Percentiles rank a stretch among this genome's conserved stretches.
Conservation (phyloP, 306 rosid genomes). For the Ormosia emarginata region DNA sequence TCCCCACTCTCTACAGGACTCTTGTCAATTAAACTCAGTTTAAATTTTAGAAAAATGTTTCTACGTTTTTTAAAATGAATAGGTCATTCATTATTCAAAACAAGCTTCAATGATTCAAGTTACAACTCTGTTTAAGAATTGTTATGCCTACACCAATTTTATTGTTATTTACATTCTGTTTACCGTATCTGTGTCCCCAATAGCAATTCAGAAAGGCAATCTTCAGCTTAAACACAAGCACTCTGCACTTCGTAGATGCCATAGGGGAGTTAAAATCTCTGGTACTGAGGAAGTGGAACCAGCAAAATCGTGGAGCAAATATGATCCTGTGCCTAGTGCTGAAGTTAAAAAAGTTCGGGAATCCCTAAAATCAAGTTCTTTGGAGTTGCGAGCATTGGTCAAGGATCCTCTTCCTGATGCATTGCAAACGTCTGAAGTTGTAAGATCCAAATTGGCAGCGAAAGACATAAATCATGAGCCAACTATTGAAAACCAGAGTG, state of each 20-base stretch:
- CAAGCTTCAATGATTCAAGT: neutral
- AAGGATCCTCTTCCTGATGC: constrained; percentile 81
- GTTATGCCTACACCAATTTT: neutral
- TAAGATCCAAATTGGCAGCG: constrained; percentile 39
- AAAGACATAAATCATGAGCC: constrained; percentile 26
- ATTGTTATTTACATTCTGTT: neutral
- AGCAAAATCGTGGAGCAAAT: neutral
- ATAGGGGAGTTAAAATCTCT: constrained; percentile 49
- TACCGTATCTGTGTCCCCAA: neutral
- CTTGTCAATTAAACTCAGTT: neutral
- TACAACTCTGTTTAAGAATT: neutral
- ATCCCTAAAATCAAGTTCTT: constrained; percentile 64
- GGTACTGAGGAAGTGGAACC: constrained; percentile 34
- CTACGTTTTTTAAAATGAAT: neutral
- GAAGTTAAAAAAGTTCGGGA: constrained; percentile 50
- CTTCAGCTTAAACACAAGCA: constrained; percentile 36
- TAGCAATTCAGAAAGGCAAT: constrained; percentile 33
- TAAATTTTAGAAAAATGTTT: neutral
- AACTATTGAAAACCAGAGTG: constrained; percentile 32
- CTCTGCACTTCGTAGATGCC: constrained; percentile 33
- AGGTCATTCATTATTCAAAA: neutral
- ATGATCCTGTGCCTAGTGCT: constrained; percentile 27
- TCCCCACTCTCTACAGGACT: neutral
- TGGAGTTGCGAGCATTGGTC: constrained; percentile 53
- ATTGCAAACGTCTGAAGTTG: constrained; percentile 41